A percentile compares a stretch with the other conserved stretches of the same genome.
These are phyloP conservation scores for Colletotrichum cuscutae DNA, from an alignment of 2,329 filamentous ascomycete genomes.

Conservation along the genomic window DNA sequence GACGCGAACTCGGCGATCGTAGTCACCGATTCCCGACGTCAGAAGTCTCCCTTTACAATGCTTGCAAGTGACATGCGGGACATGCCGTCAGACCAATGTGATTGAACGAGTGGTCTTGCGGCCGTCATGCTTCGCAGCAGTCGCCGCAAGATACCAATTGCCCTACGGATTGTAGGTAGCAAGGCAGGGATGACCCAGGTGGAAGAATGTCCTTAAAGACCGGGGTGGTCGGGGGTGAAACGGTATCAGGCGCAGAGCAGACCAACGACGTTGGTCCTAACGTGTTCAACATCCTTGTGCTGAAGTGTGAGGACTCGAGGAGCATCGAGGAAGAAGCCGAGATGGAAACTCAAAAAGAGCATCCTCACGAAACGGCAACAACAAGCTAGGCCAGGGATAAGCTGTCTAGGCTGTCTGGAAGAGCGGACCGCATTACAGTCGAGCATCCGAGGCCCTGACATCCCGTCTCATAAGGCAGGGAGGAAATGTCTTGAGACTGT, in stretches of 20 bases:
- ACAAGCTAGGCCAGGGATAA: no score
- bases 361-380: neutral
- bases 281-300: neutral
- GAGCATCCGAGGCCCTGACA: slow-evolving; percentile 31
- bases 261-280: neutral
- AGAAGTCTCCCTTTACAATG: neutral
- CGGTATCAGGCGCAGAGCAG: slow-evolving; percentile 9
- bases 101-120: slow-evolving; percentile 12
- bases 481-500: slow-evolving; percentile 5
- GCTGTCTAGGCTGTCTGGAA: neutral
- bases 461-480: slow-evolving; percentile 27
- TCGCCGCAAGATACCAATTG: neutral
- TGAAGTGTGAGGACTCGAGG: neutral
- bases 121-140: slow-evolving; percentile 5
- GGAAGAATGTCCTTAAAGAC: neutral
- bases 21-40: slow-evolving; percentile 26
- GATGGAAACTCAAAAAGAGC: neutral
- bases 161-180: no score
- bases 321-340: neutral
- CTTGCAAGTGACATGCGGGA: neutral
- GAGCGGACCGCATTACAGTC: slow-evolving; percentile 9
- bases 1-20: slow-evolving; percentile 20
- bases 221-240: neutral
- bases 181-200: slow-evolving; percentile 3
- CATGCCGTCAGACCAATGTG: slow-evolving; percentile 18